phyloP scores from a whole-genome alignment of 169 alveolate genomes.

The Nephromyces sp. region DNA sequence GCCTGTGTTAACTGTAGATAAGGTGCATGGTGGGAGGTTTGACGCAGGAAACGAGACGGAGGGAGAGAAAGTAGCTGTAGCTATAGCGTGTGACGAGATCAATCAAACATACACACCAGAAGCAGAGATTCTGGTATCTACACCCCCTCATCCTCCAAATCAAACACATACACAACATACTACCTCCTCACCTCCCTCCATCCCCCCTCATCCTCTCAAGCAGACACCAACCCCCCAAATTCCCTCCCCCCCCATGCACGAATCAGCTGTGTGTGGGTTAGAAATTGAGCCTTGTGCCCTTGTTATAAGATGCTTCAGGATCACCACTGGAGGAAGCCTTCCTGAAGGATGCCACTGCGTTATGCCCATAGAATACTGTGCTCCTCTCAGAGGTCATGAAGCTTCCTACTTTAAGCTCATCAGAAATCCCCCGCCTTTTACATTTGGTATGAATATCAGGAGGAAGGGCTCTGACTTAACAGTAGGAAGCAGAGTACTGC shows the following conservation, averaged over 20 bases:
- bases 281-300: too few relatives aligned
- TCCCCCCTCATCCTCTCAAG: too few relatives aligned
- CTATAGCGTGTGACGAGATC: too few relatives aligned
- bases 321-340: background rate
- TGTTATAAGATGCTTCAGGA: background rate
- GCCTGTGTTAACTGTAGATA: too few relatives aligned
- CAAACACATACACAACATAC: background rate
- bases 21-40: too few relatives aligned
- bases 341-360: background rate
- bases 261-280: background rate
- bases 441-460: background rate
- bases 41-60: too few relatives aligned
- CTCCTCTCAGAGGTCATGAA: background rate
- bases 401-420: background rate
- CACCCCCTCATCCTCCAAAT: too few relatives aligned
- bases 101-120: too few relatives aligned
- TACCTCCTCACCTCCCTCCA: background rate
- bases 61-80: too few relatives aligned
- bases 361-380: background rate
- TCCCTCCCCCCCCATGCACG: background rate
- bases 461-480: background rate
- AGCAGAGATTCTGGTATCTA: too few relatives aligned
- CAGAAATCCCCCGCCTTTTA: background rate
- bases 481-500: background rate
- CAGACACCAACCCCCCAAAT: background rate